Base-by-base conservation (phyloP, 305 asterid genomes). In the Solanum hybrid region DNA sequence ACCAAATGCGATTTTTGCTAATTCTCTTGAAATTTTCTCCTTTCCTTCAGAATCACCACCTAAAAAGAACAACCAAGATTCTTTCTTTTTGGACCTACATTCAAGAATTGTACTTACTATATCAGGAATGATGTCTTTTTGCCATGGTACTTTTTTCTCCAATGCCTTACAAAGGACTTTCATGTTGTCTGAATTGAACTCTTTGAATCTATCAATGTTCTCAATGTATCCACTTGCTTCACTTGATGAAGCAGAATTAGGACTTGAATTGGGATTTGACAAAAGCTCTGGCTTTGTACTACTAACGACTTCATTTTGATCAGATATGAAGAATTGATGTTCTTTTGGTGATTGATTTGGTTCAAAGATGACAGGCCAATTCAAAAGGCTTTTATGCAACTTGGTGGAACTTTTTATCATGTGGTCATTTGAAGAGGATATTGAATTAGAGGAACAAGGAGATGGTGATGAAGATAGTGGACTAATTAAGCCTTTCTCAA, bases 241-340 rank as follows among this genome's bases (percentile, higher is more conserved):
- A 86, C 99, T 97, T 1, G 98, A 97, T 17, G 99, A 96, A 89
- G 99, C 98, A 13, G 99, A 97, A 46, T 97, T 97, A 4, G 99
- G 99, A 90, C 99, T 96, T 1, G 99, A 97, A 86, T 95, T 96
- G 0, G 99, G 99, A 91, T 97, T 97, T 13, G 98, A 96, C 37
- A 95, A 89, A 82, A 97, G 97, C 32, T 95, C 99, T 3, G 97
- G 97, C 51, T 94, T 29, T 86, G 90, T 37, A 73, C 37, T 37
- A 73, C 37, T 95, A 6, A 5, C 87, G 0, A 7, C 89, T 3
- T 91, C 94, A 7, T 89, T 88, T 84, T 13, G 64, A 84, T 91
- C 93, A 10, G 89, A 87, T 27, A 86, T 85, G 72, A 95, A 93
- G 90, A 91, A 91, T 72, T 94, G 92, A 24, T 91, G 92, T 71